Evolutionary conservation across 2,329 filamentous ascomycete genomes (phyloP).

Genomic region (Aspergillus viridinutans): DNA sequence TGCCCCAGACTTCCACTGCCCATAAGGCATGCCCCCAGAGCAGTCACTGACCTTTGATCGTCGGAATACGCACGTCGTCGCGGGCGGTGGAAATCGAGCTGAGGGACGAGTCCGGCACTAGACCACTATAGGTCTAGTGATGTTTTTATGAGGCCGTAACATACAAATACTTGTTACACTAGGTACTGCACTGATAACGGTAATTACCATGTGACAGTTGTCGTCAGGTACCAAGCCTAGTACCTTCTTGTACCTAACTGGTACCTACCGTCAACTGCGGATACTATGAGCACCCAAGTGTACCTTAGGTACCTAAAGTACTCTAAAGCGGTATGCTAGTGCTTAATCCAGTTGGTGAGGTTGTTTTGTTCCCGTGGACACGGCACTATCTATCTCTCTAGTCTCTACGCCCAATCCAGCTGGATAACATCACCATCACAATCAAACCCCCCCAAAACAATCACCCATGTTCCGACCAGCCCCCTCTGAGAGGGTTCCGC

Average conservation of each 20-base stretch:
- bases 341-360: neutral
- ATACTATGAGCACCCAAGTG: neutral
- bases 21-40: constrained; percentile 1
- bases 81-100: neutral
- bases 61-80: constrained; percentile 6
- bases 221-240: neutral
- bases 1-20: neutral
- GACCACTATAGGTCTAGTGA: neutral
- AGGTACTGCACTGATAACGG: neutral
- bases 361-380: constrained; percentile 10
- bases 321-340: neutral
- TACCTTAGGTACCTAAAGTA: neutral
- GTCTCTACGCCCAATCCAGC: neutral
- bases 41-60: neutral
- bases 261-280: neutral
- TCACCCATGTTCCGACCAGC: neutral
- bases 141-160: neutral
- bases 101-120: neutral
- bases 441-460: constrained; percentile 8
- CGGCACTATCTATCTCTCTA: neutral
- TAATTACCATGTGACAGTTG: neutral
- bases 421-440: constrained; percentile 7
- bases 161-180: neutral
- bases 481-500: constrained; percentile 21
- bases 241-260: neutral